Base-by-base conservation (phyloP, 2,329 filamentous ascomycete genomes). In the Cladophialophora carrionii region DNA sequence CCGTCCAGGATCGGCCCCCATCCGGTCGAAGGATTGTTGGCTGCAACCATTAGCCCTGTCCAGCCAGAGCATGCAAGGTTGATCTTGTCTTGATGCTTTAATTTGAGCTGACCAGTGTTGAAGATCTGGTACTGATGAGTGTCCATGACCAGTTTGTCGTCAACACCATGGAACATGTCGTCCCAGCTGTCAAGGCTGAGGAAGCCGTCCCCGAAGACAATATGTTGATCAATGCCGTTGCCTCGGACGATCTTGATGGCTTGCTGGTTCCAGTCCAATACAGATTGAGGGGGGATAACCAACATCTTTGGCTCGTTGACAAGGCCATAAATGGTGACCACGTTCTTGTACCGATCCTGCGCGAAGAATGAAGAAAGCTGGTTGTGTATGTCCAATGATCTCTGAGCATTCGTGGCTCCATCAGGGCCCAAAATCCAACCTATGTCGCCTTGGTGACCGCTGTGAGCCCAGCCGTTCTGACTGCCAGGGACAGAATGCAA, bases 101-200 rank as follows among this genome's bases (percentile, higher is more conserved):
- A 88, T 55, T 87, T 85, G 74, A 99, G 90, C 77, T 96, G 91
- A 70, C 90, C 88, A 46, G 87, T 86, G 82, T 99, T 97, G 84
- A 99, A 99, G 77, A 97, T 97, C 74, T 96, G 91, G 77, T 99
- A 99, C 78, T 98, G 94, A 79, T 99, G 95, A 43, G 96, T 95
- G 78, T 99, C 95, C n/a, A 99, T 86, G 20, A 96, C 85, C 70
- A 98, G 82, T 24, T 76, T 74, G 69, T 88, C 85, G 54, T 88
- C 83, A 74, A 90, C 85, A 24, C 84, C 83, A 71, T 89, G 85
- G 71, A 98, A 85, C 75, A 90, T 84, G 48, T 91, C 91, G 76
- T 96, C 88, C 95, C 95, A 99, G 74, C 96, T 94, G 70, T 84
- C 83, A 4, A 98, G 85, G 10, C 94, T 94, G 79, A 96, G 87